phyloP scores from a whole-genome alignment of 192 early-diverging fungal species.

The Coemansia sp. region DNA sequence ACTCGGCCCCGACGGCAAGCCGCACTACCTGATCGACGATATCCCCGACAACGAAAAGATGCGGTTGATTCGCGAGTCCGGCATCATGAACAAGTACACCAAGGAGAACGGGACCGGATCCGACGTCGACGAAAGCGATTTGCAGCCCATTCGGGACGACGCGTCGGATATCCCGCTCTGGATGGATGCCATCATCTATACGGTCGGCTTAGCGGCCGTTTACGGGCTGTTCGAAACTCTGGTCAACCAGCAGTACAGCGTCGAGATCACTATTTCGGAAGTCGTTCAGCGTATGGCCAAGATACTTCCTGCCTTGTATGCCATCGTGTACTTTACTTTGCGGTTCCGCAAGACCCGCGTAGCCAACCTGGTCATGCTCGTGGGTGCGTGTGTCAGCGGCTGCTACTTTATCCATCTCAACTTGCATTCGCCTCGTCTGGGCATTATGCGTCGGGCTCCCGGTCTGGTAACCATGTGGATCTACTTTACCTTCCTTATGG shows the following conservation, averaged over 20 bases:
- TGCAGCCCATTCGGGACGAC: conserved; percentile 8
- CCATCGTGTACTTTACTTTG: conserved; percentile 63
- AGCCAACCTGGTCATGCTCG: conserved; percentile 54
- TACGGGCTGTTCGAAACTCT: conserved; percentile 48
- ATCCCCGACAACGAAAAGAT: conserved; percentile 52
- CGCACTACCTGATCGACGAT: conserved; percentile 51
- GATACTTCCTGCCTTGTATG: conserved; percentile 47
- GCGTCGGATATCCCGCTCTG: conserved; percentile 24
- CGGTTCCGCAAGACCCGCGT: conserved; percentile 50
- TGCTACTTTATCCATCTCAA: conserved; percentile 65
- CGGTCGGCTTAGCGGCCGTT: conserved; percentile 27
- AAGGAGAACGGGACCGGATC: conserved; percentile 20
- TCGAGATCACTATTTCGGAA: conserved; percentile 31
- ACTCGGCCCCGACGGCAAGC: conserved; percentile 41
- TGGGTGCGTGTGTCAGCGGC: conserved; percentile 53
- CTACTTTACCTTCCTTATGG: conserved; percentile 51
- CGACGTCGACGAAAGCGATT: conserved; percentile 18
- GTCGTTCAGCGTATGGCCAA: conserved; percentile 32
- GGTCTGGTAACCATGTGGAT: conserved; percentile 71
- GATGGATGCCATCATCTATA: conserved; percentile 45
- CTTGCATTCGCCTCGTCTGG: conserved; percentile 62
- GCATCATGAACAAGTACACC: conserved; percentile 39
- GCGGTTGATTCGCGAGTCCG: conserved; percentile 50
- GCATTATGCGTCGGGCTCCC: conserved; percentile 68
- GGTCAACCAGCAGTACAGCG: conserved; percentile 51